These are phyloP conservation scores for Biscutella laevigata DNA, from an alignment of 441 rosid genomes.

Conservation along the genomic window DNA sequence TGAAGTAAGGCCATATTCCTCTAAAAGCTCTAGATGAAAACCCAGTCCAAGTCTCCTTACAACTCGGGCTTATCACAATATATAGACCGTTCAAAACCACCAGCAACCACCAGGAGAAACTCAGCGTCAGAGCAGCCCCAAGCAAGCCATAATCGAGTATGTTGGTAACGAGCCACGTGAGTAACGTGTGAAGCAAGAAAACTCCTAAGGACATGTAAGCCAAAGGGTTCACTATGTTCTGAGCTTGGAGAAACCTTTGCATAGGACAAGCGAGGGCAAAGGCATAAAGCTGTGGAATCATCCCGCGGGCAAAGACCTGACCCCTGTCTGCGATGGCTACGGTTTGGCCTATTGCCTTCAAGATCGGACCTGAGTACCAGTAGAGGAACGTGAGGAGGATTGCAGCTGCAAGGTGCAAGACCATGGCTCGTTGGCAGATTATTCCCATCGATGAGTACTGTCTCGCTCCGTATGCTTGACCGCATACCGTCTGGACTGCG, in stretches of 20 bases:
- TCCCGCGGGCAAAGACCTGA: slow-evolving; percentile 61
- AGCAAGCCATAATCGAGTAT: slow-evolving; percentile 55
- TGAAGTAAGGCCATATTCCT: slow-evolving; percentile 92
- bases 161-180: slow-evolving; percentile 54
- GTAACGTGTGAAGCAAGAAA: slow-evolving; percentile 52
- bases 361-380: slow-evolving; percentile 60
- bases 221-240: slow-evolving; percentile 85
- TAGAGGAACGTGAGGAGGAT: slow-evolving; percentile 61
- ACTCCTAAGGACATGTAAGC: slow-evolving; percentile 78
- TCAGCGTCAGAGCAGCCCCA: slow-evolving; percentile 69
- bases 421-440: slow-evolving; percentile 73
- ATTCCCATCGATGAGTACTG: slow-evolving; percentile 72
- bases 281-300: slow-evolving; percentile 81
- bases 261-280: slow-evolving; percentile 73
- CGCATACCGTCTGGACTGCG: slow-evolving; percentile 93
- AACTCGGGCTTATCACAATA: slow-evolving; percentile 58
- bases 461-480: slow-evolving; percentile 88
- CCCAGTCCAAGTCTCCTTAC: slow-evolving; percentile 83
- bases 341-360: slow-evolving; percentile 55
- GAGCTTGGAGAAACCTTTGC: slow-evolving; percentile 94
- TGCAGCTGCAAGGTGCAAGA: slow-evolving; percentile 70
- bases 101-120: slow-evolving; percentile 84
- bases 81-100: slow-evolving; percentile 45
- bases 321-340: slow-evolving; percentile 53
- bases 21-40: slow-evolving; percentile 47